phyloP scores from a whole-genome alignment of 768 basidiomycete genomes.

The Trametes cinnabarina region DNA sequence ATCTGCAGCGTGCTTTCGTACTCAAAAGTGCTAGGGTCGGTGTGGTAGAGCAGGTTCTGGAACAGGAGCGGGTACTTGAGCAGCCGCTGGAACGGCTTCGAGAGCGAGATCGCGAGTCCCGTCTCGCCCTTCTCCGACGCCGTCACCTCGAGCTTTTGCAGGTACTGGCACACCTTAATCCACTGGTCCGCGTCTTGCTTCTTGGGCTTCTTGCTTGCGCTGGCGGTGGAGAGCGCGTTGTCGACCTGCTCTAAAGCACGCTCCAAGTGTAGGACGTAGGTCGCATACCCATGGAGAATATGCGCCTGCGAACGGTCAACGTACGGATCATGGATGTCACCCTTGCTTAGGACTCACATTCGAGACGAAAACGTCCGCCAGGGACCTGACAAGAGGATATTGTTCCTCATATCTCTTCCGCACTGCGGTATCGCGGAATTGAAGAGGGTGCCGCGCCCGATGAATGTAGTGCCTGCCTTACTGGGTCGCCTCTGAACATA shows the following conservation, averaged over 20 bases:
- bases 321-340: constrained; percentile 15
- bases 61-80: constrained; percentile 97
- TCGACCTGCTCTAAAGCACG: constrained; percentile 87
- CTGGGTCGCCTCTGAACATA: neutral
- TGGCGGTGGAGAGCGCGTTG: constrained; percentile 61
- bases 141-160: constrained; percentile 74
- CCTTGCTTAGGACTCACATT: constrained; percentile 57
- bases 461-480: constrained; percentile 7
- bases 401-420: constrained; percentile 93
- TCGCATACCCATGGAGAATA: constrained; percentile 90
- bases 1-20: constrained; percentile 95
- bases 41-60: constrained; percentile 95
- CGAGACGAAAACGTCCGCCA: constrained; percentile 92
- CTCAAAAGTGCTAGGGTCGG: constrained; percentile 95
- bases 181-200: constrained; percentile 80
- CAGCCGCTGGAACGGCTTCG: constrained; percentile 95
- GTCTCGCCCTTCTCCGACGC: constrained; percentile 90
- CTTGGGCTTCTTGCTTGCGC: constrained; percentile 70
- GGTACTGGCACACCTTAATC: constrained; percentile 69
- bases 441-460: neutral
- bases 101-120: constrained; percentile 89
- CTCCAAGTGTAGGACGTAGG: constrained; percentile 93
- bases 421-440: constrained; percentile 43
- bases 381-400: constrained; percentile 86
- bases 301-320: constrained; percentile 58